These are phyloP conservation scores for Alternaria viburni DNA, from an alignment of 2,329 filamentous ascomycete genomes.

Conservation along the genomic window DNA sequence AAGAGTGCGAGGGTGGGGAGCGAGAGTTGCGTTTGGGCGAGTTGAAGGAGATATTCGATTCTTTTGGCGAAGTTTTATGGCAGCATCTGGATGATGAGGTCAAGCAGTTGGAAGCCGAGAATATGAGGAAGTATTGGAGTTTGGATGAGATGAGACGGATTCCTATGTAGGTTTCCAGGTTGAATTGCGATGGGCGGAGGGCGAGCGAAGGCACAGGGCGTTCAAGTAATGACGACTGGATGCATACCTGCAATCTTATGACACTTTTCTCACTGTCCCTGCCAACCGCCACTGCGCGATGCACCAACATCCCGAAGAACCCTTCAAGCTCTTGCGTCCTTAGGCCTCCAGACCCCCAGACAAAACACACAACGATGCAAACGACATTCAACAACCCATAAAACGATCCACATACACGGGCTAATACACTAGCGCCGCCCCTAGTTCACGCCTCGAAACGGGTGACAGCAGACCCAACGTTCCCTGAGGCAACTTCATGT, in stretches of 20 bases:
- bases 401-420: background rate
- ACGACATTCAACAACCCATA: background rate
- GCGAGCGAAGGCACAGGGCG: background rate
- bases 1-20: constrained; percentile 67
- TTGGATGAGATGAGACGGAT: constrained; percentile 74
- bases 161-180: constrained; percentile 62
- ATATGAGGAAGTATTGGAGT: constrained; percentile 85
- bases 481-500: background rate
- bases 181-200: too few relatives aligned
- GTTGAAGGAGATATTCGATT: constrained; percentile 75
- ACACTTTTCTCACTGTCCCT: background rate
- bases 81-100: constrained; percentile 86
- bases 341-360: background rate
- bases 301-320: background rate
- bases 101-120: constrained; percentile 76
- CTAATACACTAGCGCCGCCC: background rate
- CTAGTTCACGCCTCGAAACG: background rate
- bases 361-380: background rate
- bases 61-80: constrained; percentile 81
- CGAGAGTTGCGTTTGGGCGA: constrained; percentile 61
- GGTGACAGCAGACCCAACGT: background rate
- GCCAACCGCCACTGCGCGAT: background rate
- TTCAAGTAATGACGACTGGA: background rate
- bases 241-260: background rate
- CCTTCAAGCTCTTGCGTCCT: background rate